Conservation (phyloP, 495 filamentous ascomycete genomes). For the Annulohypoxylon nitens region DNA sequence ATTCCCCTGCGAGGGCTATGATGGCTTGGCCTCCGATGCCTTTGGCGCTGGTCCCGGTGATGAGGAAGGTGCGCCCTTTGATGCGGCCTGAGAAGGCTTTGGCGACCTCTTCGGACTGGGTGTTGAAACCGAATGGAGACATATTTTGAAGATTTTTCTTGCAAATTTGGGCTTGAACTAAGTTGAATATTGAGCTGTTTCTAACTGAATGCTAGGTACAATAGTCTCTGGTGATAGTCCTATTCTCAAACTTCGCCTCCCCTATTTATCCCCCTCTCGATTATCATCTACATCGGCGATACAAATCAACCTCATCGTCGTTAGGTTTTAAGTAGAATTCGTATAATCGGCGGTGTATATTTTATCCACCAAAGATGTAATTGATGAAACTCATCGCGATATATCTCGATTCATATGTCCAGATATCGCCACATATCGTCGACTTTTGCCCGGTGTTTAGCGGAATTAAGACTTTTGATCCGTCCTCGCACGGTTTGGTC, state of each 20-base stretch:
- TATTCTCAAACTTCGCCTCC: neutral
- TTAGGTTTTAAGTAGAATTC: conserved; percentile 14
- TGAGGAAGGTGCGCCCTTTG: conserved; percentile 54
- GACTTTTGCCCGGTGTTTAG: conserved; percentile 3
- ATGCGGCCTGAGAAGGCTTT: conserved; percentile 58
- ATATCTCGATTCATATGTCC: too few relatives aligned
- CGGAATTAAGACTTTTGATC: conserved; percentile 28
- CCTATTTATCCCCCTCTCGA: conserved; percentile 5
- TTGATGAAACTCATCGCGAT: neutral
- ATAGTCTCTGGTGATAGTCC: neutral
- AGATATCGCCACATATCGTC: neutral
- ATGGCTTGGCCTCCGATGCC: conserved; percentile 62
- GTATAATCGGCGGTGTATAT: neutral
- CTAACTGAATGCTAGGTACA: neutral
- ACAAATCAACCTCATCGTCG: conserved; percentile 12
- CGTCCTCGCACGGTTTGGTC: neutral
- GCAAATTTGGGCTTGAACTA: neutral
- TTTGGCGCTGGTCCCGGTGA: conserved; percentile 62
- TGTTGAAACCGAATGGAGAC: conserved; percentile 42
- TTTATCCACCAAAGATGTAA: neutral
- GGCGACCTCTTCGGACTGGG: conserved; percentile 59
- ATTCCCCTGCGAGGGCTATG: conserved; percentile 55
- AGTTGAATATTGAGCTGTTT: neutral
- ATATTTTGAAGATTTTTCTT: conserved; percentile 4
- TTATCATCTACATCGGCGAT: conserved; percentile 18